Evolutionary conservation across 192 early-diverging fungal genomes (phyloP).

Genomic region (Backusella circina): DNA sequence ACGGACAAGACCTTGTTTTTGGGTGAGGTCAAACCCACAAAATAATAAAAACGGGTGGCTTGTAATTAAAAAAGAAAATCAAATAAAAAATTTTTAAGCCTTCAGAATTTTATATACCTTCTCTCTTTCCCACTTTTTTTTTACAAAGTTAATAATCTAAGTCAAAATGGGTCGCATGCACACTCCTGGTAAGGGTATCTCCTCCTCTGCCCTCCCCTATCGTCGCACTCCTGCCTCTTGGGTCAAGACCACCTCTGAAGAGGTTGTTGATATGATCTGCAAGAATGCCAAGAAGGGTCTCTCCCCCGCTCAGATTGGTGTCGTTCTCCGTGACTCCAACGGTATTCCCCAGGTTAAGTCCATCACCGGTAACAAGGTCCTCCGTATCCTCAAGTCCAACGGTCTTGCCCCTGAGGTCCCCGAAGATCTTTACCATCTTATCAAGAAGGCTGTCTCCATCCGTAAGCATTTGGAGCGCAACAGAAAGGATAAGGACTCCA

Average conservation of each 20-base stretch:
- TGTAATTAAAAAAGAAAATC: neutral
- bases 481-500: constrained; percentile 98
- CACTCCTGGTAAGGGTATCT: constrained; percentile 97
- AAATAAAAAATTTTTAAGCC: neutral
- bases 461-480: constrained; percentile 98
- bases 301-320: constrained; percentile 98
- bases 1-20: constrained; percentile 87
- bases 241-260: constrained; percentile 96
- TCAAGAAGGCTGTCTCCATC: constrained; percentile 99
- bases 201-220: constrained; percentile 89
- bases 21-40: constrained; percentile 69
- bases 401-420: constrained; percentile 84
- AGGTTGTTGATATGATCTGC: constrained; percentile 97
- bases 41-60: neutral
- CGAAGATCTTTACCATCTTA: constrained; percentile 98
- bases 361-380: constrained; percentile 99
- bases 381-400: constrained; percentile 98
- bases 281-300: constrained; percentile 99
- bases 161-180: constrained; percentile 52
- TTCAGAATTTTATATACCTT: neutral
- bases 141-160: neutral
- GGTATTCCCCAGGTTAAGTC: constrained; percentile 95
- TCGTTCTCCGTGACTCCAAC: constrained; percentile 93
- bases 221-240: constrained; percentile 95
- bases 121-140: constrained; percentile 11